phyloP scores from a whole-genome alignment of 495 filamentous ascomycete genomes.

The Gamarada debralockiae region DNA sequence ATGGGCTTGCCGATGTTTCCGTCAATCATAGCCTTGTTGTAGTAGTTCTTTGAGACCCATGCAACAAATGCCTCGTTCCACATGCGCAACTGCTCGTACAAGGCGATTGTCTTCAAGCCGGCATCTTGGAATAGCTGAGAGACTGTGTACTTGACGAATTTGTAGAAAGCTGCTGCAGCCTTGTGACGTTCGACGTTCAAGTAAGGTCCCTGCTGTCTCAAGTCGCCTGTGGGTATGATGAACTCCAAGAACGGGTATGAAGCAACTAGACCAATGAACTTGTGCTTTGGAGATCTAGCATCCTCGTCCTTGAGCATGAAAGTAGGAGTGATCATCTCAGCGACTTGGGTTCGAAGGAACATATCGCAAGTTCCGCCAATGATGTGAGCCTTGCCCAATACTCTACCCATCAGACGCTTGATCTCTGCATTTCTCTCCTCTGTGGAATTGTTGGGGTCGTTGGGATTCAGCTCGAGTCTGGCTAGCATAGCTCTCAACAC shows the following conservation, averaged over 20 bases:
- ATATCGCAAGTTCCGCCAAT: neutral
- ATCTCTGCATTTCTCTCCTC: neutral
- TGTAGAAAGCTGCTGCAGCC: neutral
- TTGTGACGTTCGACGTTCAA: neutral
- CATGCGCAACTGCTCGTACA: neutral
- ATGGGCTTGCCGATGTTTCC: neutral
- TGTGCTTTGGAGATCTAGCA: neutral
- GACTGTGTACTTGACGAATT: neutral
- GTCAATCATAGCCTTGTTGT: constrained; percentile 1
- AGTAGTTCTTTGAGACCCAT: neutral
- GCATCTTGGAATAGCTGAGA: neutral
- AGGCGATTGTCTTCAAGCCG: neutral
- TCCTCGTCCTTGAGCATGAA: neutral
- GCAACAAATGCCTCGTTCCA: neutral
- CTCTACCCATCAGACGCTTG: neutral
- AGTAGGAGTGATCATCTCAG: neutral
- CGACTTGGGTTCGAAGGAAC: neutral
- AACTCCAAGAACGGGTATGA: neutral
- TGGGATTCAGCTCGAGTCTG: neutral
- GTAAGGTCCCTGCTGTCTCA: neutral
- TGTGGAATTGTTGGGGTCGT: neutral
- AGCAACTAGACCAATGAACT: neutral
- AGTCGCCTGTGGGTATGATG: neutral
- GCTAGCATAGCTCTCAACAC: neutral
- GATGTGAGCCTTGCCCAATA: neutral